Conservation (phyloP, 1,139 yeast species). For the Yamadazyma diospyri region DNA sequence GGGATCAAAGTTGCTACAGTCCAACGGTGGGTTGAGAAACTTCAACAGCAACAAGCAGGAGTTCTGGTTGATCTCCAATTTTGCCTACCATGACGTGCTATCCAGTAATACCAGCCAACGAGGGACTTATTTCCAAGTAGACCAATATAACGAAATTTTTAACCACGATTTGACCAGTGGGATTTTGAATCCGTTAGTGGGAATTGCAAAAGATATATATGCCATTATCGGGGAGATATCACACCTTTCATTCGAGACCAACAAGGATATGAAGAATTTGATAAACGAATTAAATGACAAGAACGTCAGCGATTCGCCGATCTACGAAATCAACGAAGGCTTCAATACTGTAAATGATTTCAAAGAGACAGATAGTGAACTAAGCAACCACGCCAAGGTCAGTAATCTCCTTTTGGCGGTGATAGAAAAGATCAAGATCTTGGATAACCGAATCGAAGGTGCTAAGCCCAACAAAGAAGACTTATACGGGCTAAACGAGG, state of each 20-base stretch:
- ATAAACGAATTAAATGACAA: constrained; percentile 10
- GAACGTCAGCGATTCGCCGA: constrained; percentile 12
- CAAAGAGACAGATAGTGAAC: constrained; percentile 17
- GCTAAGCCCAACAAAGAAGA: constrained; percentile 55
- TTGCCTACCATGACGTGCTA: constrained; percentile 76
- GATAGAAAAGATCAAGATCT: constrained; percentile 33
- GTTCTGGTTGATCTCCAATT: constrained; percentile 76
- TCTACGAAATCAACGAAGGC: constrained; percentile 3
- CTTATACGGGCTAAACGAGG: constrained; percentile 43
- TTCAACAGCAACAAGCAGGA: constrained; percentile 53
- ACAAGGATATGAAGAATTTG: constrained; percentile 21
- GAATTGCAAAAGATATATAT: constrained; percentile 67
- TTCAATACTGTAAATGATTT: background rate
- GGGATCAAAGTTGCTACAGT: constrained; percentile 56
- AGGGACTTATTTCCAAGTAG: constrained; percentile 54
- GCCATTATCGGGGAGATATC: constrained; percentile 67
- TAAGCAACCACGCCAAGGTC: constrained; percentile 17
- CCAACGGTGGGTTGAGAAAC: constrained; percentile 59
- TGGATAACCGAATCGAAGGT: constrained; percentile 50
- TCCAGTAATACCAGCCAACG: constrained; percentile 57
- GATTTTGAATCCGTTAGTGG: constrained; percentile 63
- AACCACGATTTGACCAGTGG: constrained; percentile 35
- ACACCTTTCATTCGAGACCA: constrained; percentile 53
- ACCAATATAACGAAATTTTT: constrained; percentile 56
- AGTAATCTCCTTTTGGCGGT: constrained; percentile 20